Conservation (phyloP, 2,329 filamentous ascomycete genomes). For the Botrytis byssoidea region DNA sequence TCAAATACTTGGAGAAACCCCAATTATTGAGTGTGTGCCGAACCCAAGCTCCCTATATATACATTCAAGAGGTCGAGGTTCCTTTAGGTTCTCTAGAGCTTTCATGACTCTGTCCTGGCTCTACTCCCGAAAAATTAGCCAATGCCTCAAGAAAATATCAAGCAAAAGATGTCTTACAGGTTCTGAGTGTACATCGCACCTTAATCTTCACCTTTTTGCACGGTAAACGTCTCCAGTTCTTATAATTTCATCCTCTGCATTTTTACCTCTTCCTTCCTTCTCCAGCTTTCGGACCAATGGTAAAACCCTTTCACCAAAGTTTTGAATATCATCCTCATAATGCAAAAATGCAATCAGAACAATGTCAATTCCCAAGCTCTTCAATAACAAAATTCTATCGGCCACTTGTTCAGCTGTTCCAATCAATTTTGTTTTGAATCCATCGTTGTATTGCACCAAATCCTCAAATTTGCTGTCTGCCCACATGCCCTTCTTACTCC, state of each 20-base stretch:
- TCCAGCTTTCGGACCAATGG: conserved; percentile 50
- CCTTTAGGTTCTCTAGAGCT: background rate
- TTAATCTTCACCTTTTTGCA: conserved; percentile 24
- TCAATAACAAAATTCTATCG: conserved; percentile 49
- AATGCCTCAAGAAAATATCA: background rate
- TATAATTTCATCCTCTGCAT: conserved; percentile 47
- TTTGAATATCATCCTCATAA: conserved; percentile 52
- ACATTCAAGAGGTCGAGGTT: conserved; percentile 4
- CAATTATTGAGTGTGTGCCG: background rate
- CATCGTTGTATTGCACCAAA: conserved; percentile 55
- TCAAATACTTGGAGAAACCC: background rate
- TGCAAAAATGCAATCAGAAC: conserved; percentile 50
- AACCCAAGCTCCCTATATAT: background rate
- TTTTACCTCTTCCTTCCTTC: conserved; percentile 47
- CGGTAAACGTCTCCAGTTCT: conserved; percentile 49
- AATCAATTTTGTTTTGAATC: conserved; percentile 55
- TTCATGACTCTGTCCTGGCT: background rate
- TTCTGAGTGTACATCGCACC: background rate
- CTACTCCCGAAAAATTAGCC: background rate
- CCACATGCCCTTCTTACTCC: conserved; percentile 53
- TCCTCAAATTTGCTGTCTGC: conserved; percentile 52
- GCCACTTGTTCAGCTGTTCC: conserved; percentile 52
- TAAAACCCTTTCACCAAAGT: conserved; percentile 48
- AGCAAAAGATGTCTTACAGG: background rate
- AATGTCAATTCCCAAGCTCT: conserved; percentile 47